Conservation (phyloP, 2,329 filamentous ascomycete genomes). For the Colletotrichum acutatum region DNA sequence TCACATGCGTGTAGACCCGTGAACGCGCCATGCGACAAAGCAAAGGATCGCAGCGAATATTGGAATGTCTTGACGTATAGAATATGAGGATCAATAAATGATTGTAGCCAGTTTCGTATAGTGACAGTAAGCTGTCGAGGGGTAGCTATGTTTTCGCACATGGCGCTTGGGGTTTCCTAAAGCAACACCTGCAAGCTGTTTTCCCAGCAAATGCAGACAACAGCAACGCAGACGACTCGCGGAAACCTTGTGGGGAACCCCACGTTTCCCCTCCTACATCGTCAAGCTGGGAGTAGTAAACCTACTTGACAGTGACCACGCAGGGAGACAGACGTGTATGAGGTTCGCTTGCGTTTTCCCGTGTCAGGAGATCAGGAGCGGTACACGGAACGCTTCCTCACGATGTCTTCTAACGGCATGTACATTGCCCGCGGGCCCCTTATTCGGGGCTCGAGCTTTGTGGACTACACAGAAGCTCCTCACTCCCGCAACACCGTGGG, state of each 20-base stretch:
- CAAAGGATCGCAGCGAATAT: neutral
- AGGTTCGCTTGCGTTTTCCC: slow-evolving; percentile 18
- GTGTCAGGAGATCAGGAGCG: neutral
- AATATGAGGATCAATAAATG: neutral
- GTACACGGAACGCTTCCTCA: neutral
- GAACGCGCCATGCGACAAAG: neutral
- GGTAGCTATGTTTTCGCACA: neutral
- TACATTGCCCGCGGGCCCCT: neutral
- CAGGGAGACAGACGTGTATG: neutral
- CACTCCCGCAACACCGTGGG: neutral
- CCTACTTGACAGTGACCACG: neutral
- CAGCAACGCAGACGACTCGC: neutral
- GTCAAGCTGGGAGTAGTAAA: neutral
- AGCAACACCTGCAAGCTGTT: neutral
- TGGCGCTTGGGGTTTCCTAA: slow-evolving; percentile 12
- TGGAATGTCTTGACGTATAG: neutral
- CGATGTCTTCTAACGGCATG: slow-evolving; percentile 4
- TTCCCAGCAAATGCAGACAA: neutral
- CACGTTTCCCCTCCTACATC: slow-evolving; percentile 8
- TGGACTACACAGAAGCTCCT: neutral
- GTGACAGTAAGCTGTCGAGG: neutral
- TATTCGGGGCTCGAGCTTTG: neutral
- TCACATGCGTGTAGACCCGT: neutral
- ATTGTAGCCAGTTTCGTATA: neutral
- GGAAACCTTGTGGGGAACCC: slow-evolving; percentile 16